Base-by-base conservation (phyloP, 257 asterid species). In the Fraxinus americana region DNA sequence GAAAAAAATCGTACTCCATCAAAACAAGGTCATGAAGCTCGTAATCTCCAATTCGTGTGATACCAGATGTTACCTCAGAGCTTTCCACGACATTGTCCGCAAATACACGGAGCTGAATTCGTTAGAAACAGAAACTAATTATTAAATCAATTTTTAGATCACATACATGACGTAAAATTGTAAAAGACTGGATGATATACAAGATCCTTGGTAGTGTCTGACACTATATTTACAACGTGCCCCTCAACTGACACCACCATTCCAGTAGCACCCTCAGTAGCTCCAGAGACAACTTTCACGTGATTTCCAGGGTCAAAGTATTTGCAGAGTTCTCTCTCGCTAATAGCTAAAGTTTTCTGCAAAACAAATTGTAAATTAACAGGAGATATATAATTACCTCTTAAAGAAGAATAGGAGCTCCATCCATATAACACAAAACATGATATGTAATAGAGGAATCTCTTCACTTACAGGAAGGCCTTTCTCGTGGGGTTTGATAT, bases 211-310 rank as follows among this genome's bases (percentile, higher is more conserved):
- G 99, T 96, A 10, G 98, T 91, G 83, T 96, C 99, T 29, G 99
- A 96, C 36, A 96, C 97, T 78, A 93, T 77, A 86, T 93, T 90
- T 73, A 96, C 99, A 80, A 96, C 92, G 82, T 96, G 99, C 35
- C 97, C 97, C 87, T 96, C 92, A 77, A 96, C 96, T 12, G 98
- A 92, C 77, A 92, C 98, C 66, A 93, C 99, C 99, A 96, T 93
- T 39, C 99, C 98, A 48, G 97, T 96, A 16, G 97, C 98, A 81
- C 99, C 99, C 86, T 93, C 98, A 4, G 91, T 82, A 70, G 97
- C 91, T 77, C 99, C 99, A 75, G 98, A 80, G 59, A 89, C 96
- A 81, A 96, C 96, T 85, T 96, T 96, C 16, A 96, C 97, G 74
- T 93, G 98, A 83, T 96, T 92, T 85, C 98, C 99, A 72, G 90